Percentiles rank a stretch among this genome's conserved stretches.
phyloP scores from a whole-genome alignment of 2,329 filamentous ascomycete species.

The Nannizziopsis barbatae region DNA sequence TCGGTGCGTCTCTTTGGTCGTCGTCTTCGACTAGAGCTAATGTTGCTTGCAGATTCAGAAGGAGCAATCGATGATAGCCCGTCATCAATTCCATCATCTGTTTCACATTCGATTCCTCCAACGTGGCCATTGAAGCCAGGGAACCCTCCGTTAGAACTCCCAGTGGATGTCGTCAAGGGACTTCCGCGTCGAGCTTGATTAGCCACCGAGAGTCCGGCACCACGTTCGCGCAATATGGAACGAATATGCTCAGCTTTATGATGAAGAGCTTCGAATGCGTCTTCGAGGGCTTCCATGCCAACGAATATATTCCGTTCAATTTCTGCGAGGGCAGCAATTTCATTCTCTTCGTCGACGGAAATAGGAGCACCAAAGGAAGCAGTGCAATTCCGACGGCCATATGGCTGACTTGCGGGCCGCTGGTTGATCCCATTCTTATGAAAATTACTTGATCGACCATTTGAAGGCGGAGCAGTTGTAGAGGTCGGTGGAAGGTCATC shows the following conservation, averaged over 20 bases:
- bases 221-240: conserved; percentile 65
- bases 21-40: conserved; percentile 36
- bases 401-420: conserved; percentile 32
- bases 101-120: conserved; percentile 30
- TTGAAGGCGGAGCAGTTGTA: conserved; percentile 18
- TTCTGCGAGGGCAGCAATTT: conserved; percentile 80
- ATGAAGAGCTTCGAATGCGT: conserved; percentile 88
- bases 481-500: conserved; percentile 27
- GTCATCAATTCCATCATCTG: conserved; percentile 38
- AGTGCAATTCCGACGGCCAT: conserved; percentile 29
- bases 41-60: conserved; percentile 41
- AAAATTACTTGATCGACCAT: conserved; percentile 24
- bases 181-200: conserved; percentile 35
- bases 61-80: conserved; percentile 35
- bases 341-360: conserved; percentile 84
- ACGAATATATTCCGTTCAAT: conserved; percentile 86
- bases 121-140: conserved; percentile 10
- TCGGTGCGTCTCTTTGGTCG: conserved; percentile 39
- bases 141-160: neutral
- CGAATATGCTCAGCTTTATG: conserved; percentile 71
- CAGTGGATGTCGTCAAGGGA: neutral
- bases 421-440: conserved; percentile 23
- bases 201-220: conserved; percentile 56
- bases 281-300: conserved; percentile 88
- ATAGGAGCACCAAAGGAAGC: conserved; percentile 60